Conservation (phyloP, 805 yeast genomes). For the Wickerhamiella brachini region DNA sequence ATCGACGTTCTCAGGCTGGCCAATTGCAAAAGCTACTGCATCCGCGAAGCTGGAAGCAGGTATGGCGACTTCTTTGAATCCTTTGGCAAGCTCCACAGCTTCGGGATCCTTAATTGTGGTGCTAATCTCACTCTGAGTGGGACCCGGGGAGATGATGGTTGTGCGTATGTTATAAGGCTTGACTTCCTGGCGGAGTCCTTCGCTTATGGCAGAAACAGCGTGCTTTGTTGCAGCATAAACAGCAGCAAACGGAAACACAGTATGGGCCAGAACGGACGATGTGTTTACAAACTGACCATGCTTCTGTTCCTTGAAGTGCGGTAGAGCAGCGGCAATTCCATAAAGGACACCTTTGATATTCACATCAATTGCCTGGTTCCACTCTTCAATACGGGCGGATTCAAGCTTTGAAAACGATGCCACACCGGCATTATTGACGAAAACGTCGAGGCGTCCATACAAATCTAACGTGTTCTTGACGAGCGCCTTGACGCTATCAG, state of each 20-base stretch:
- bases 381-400: background rate
- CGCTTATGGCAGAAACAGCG: slow-evolving; percentile 36
- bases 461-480: background rate
- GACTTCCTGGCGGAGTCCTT: slow-evolving; percentile 52
- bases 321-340: background rate
- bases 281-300: background rate
- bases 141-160: slow-evolving; percentile 59
- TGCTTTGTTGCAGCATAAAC: background rate
- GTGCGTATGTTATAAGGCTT: slow-evolving; percentile 53
- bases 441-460: background rate
- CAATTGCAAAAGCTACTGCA: background rate
- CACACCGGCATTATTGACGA: background rate
- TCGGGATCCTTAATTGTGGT: background rate
- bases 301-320: background rate
- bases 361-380: background rate
- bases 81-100: background rate
- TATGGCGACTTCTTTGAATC: background rate
- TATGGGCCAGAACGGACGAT: background rate
- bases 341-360: background rate
- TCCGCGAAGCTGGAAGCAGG: background rate
- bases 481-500: background rate
- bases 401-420: background rate
- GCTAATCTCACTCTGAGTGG: slow-evolving; percentile 53
- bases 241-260: background rate
- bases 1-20: slow-evolving; percentile 1